Conservation (phyloP, 2,329 filamentous ascomycete species). For the Boeremia lycopersici region DNA sequence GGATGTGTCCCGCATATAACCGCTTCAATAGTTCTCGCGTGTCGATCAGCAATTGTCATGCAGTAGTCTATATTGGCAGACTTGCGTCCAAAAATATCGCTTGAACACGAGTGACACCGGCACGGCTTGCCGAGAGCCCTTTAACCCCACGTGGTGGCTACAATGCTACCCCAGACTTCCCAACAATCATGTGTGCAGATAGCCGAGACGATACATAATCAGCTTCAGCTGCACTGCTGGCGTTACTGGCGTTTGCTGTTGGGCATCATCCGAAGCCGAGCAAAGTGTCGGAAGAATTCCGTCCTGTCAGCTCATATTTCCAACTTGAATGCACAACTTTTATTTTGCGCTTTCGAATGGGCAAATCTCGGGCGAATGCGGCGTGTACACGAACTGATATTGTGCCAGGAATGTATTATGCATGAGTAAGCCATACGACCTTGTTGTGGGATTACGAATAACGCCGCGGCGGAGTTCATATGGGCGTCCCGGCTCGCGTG, state of each 20-base stretch:
- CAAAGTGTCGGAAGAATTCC: not conserved
- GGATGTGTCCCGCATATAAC: not conserved
- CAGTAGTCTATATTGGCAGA: not conserved
- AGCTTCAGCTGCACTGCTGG: conserved; percentile 1
- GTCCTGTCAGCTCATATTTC: conserved; percentile 2
- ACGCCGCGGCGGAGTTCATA: not conserved
- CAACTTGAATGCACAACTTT: not conserved
- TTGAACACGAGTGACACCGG: not conserved
- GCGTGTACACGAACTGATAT: not conserved
- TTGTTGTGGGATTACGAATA: conserved; percentile 7
- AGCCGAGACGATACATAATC: conserved; percentile 3
- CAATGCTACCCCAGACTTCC: conserved; percentile 9
- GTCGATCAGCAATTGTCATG: not conserved
- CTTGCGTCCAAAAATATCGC: conserved; percentile 4
- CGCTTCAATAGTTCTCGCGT: conserved; percentile 5
- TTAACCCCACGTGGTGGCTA: conserved; percentile 1
- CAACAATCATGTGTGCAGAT: not conserved
- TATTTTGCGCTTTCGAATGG: not conserved
- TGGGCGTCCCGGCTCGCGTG: not conserved
- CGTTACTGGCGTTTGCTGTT: not conserved
- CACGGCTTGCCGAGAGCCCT: not conserved
- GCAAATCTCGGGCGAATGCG: not conserved
- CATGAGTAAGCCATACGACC: conserved; percentile 2
- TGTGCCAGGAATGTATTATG: not conserved
- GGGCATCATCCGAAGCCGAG: not conserved